These are phyloP conservation scores for Aspergillus cavernicola DNA, from an alignment of 495 filamentous ascomycete genomes.

Conservation along the genomic window DNA sequence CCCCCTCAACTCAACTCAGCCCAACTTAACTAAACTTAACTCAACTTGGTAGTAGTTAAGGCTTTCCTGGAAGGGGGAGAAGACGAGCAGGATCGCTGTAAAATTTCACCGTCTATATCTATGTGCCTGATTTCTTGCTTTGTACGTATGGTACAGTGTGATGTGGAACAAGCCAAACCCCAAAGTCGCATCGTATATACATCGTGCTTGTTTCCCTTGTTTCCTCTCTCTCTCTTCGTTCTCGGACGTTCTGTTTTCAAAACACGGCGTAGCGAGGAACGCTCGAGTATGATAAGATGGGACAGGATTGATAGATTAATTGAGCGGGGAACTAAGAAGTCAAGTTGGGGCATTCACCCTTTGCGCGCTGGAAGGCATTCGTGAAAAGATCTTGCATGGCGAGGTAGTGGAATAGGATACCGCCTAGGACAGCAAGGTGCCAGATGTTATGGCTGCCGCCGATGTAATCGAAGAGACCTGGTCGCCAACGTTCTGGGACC, in stretches of 20 bases:
- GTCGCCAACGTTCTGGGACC: constrained; percentile 88
- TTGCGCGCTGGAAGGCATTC: constrained; percentile 71
- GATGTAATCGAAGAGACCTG: constrained; percentile 89
- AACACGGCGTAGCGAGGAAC: not conserved
- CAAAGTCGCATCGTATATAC: not conserved
- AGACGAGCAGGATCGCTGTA: no score
- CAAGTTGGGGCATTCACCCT: constrained; percentile 49
- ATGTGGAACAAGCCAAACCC: not conserved
- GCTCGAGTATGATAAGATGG: not conserved
- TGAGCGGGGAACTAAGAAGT: not conserved
- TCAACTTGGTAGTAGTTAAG: no score
- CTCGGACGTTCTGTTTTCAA: not conserved
- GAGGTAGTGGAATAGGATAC: constrained; percentile 93
- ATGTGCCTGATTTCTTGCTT: constrained; percentile 2
- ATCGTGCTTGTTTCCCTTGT: not conserved
- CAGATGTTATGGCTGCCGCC: constrained; percentile 96
- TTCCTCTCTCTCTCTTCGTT: not conserved
- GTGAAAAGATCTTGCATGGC: constrained; percentile 96
- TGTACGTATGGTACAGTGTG: not conserved
- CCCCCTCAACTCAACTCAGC: no score
- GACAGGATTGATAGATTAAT: not conserved
- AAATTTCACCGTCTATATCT: not conserved
- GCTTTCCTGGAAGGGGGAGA: no score
- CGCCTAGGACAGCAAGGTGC: constrained; percentile 92
- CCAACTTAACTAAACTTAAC: no score